These are phyloP conservation scores for Platanthera zijinensis DNA, from an alignment of 106 monocot species.

Conservation along the genomic window DNA sequence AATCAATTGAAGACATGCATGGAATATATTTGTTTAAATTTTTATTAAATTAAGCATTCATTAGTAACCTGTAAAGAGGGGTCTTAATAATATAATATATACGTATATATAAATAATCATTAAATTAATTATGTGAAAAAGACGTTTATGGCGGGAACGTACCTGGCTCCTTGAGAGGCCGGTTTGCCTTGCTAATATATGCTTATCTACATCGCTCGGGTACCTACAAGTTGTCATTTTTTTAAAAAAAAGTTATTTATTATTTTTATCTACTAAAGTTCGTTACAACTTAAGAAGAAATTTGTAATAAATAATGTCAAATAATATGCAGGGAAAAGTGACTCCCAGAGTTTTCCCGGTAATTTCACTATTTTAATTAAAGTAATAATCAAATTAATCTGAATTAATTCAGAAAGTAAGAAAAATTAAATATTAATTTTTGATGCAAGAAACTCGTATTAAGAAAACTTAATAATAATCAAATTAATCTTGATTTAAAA, in stretches of 20 bases:
- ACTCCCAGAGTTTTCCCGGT: too few relatives aligned
- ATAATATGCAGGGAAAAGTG: too few relatives aligned
- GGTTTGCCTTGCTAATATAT: slow-evolving; percentile 61
- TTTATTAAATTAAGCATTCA: background rate
- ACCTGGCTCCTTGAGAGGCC: slow-evolving; percentile 75
- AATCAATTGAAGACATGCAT: background rate
- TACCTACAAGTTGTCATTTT: slow-evolving; percentile 37
- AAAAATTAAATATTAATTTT: too few relatives aligned
- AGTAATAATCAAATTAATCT: too few relatives aligned
- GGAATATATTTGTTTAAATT: background rate
- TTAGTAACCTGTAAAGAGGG: background rate
- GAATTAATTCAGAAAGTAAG: too few relatives aligned
- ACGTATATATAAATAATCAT: too few relatives aligned
- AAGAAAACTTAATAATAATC: too few relatives aligned
- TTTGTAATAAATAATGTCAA: too few relatives aligned
- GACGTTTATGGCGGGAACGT: slow-evolving; percentile 2
- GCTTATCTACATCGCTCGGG: slow-evolving; percentile 78
- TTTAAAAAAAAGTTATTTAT: background rate
- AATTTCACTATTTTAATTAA: too few relatives aligned
- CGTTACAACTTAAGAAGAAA: background rate
- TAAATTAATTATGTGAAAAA: background rate
- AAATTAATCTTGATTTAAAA: too few relatives aligned
- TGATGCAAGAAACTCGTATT: too few relatives aligned
- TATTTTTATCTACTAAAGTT: background rate
- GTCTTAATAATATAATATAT: background rate